Evolutionary conservation across 2,329 filamentous ascomycete species (phyloP).

Genomic region (Acrocalymma vagum): DNA sequence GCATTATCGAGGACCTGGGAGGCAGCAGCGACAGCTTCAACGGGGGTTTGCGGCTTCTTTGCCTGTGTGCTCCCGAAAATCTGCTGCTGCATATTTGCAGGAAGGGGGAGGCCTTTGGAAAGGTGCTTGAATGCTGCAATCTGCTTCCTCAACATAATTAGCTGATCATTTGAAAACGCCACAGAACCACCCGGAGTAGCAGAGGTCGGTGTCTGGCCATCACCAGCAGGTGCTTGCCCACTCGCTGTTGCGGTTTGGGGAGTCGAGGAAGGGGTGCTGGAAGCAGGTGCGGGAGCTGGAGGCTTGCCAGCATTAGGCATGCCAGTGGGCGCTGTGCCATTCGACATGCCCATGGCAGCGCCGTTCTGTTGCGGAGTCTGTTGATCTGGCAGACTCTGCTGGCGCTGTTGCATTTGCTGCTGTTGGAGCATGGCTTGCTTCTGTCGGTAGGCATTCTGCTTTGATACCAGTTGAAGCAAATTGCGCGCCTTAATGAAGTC

Average conservation of each 20-base stretch:
- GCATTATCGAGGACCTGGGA: constrained; percentile 62
- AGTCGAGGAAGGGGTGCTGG: constrained; percentile 30
- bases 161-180: constrained; percentile 69
- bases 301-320: constrained; percentile 31
- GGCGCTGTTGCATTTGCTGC: constrained; percentile 63
- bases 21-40: constrained; percentile 52
- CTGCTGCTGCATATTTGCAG: constrained; percentile 79
- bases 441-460: constrained; percentile 61
- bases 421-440: constrained; percentile 51
- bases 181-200: constrained; percentile 28
- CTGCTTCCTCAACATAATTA: constrained; percentile 81
- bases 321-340: constrained; percentile 57
- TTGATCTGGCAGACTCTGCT: constrained; percentile 61
- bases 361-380: constrained; percentile 61
- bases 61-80: constrained; percentile 77
- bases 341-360: constrained; percentile 42
- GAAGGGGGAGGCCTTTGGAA: constrained; percentile 85
- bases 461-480: constrained; percentile 76
- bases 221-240: constrained; percentile 44
- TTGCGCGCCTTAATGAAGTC: constrained; percentile 85
- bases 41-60: constrained; percentile 56
- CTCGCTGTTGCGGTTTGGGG: constrained; percentile 33
- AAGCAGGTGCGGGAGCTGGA: constrained; percentile 23
- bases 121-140: constrained; percentile 92
- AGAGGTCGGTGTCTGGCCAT: constrained; percentile 46